Conservation (phyloP, 352 stramenopile species). For the Pythium chondricola region DNA sequence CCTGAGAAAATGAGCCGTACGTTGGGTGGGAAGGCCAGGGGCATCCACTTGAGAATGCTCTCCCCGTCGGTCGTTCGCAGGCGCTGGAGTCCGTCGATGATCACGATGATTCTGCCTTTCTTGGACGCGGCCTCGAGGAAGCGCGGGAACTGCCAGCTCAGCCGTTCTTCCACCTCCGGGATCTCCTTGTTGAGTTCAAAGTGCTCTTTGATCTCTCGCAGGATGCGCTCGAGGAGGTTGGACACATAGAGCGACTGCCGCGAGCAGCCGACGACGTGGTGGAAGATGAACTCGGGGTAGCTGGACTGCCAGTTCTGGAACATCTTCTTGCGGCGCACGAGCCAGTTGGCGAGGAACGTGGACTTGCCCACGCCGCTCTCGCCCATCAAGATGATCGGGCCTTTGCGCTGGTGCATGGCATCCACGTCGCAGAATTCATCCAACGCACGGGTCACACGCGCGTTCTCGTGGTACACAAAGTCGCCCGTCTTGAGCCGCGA, state of each 20-base stretch:
- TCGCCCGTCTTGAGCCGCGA: slow-evolving; percentile 54
- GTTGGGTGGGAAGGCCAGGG: slow-evolving; percentile 82
- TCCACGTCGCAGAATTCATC: slow-evolving; percentile 86
- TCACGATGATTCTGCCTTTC: slow-evolving; percentile 86
- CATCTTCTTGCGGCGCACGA: slow-evolving; percentile 79
- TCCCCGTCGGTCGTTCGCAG: slow-evolving; percentile 83
- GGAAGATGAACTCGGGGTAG: slow-evolving; percentile 88
- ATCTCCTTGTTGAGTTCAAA: slow-evolving; percentile 88
- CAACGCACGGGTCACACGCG: slow-evolving; percentile 49
- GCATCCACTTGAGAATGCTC: slow-evolving; percentile 89
- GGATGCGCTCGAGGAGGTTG: slow-evolving; percentile 80
- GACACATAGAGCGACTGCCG: slow-evolving; percentile 82
- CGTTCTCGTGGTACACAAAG: slow-evolving; percentile 75
- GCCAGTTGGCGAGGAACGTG: slow-evolving; percentile 76
- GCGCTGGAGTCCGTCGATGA: slow-evolving; percentile 87
- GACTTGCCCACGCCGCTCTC: slow-evolving; percentile 71
- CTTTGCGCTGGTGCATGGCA: slow-evolving; percentile 73
- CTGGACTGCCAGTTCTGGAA: slow-evolving; percentile 79
- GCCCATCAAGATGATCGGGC: slow-evolving; percentile 66
- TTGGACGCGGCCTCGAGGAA: slow-evolving; percentile 87
- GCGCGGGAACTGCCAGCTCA: slow-evolving; percentile 89
- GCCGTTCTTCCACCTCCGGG: slow-evolving; percentile 75
- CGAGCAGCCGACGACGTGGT: slow-evolving; percentile 86
- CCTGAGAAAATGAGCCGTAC: slow-evolving; percentile 82
- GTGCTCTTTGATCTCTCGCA: slow-evolving; percentile 87